Conservation (phyloP, 1,139 yeast genomes). For the Pichia sp. region DNA sequence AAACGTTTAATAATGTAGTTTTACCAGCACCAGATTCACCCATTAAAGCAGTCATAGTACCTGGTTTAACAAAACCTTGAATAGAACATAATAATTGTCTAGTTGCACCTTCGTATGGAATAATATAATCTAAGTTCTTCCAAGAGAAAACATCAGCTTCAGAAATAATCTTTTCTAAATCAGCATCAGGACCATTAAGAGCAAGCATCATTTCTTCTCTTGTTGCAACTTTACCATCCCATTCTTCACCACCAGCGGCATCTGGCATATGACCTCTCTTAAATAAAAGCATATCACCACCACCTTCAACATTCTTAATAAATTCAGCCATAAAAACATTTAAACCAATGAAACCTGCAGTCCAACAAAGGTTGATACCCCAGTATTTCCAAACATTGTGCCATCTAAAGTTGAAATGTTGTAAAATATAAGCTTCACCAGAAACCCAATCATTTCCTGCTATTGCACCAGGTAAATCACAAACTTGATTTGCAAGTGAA, state of each 20-base stretch:
- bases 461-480: conserved; percentile 41
- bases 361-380: conserved; percentile 41
- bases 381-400: conserved; percentile 45
- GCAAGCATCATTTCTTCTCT: conserved; percentile 14
- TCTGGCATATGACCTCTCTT: conserved; percentile 13
- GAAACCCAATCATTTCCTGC: conserved; percentile 41
- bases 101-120: conserved; percentile 44
- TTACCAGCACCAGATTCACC: conserved; percentile 75
- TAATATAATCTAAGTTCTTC: conserved; percentile 46
- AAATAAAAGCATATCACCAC: conserved; percentile 13
- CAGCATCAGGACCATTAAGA: conserved; percentile 11
- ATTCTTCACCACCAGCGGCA: conserved; percentile 10
- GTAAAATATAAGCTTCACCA: conserved; percentile 38
- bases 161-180: conserved; percentile 29
- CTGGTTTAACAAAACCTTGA: conserved; percentile 53
- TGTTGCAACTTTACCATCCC: conserved; percentile 14
- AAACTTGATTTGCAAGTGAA: conserved; percentile 36
- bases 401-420: conserved; percentile 34
- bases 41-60: conserved; percentile 56
- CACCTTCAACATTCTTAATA: conserved; percentile 22
- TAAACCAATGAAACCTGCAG: conserved; percentile 34
- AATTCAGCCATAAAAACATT: conserved; percentile 34
- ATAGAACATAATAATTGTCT: conserved; percentile 32
- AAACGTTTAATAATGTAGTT: conserved; percentile 53
- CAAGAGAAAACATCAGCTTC: conserved; percentile 47